Evolutionary conservation across 2,329 filamentous ascomycete species (phyloP).

Genomic region (Penicillium sclerotiorum): DNA sequence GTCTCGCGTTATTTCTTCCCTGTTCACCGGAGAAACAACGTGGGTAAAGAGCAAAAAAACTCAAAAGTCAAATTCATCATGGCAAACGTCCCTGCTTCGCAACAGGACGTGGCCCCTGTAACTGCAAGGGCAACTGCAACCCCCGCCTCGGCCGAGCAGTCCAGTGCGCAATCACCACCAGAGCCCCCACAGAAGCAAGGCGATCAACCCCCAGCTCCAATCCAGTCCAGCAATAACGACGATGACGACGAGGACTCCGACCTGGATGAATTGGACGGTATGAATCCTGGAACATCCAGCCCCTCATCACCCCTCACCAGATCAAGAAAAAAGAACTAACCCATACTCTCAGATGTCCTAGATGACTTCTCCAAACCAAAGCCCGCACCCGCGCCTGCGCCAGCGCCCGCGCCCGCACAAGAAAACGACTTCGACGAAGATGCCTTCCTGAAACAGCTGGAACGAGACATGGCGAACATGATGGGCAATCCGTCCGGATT

Average conservation of each 20-base stretch:
- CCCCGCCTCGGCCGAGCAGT: conserved; percentile 1
- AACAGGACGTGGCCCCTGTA: conserved; percentile 3
- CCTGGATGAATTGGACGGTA: conserved; percentile 91
- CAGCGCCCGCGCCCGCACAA: conserved; percentile 15
- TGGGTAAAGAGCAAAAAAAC: neutral
- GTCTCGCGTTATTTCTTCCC: neutral
- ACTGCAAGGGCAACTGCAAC: too few species aligned
- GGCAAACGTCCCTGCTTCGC: conserved; percentile 1
- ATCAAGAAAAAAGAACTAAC: neutral
- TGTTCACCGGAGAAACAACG: neutral
- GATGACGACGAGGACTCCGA: conserved; percentile 82
- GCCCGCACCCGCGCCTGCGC: conserved; percentile 29
- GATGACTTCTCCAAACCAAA: conserved; percentile 78
- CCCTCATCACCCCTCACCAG: neutral
- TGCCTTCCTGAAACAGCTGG: conserved; percentile 78
- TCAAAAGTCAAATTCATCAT: neutral
- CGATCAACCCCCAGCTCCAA: conserved; percentile 1
- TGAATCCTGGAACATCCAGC: conserved; percentile 4
- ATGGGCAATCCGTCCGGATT: conserved; percentile 53
- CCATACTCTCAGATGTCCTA: conserved; percentile 69
- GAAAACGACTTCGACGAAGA: conserved; percentile 39
- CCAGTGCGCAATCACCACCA: neutral
- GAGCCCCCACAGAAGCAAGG: conserved; percentile 1
- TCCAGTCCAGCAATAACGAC: conserved; percentile 4
- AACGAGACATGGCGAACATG: conserved; percentile 84